A percentile compares a stretch with the other conserved stretches of the same genome.
Conservation (phyloP, 257 asterid genomes). For the Scutellaria minor region DNA sequence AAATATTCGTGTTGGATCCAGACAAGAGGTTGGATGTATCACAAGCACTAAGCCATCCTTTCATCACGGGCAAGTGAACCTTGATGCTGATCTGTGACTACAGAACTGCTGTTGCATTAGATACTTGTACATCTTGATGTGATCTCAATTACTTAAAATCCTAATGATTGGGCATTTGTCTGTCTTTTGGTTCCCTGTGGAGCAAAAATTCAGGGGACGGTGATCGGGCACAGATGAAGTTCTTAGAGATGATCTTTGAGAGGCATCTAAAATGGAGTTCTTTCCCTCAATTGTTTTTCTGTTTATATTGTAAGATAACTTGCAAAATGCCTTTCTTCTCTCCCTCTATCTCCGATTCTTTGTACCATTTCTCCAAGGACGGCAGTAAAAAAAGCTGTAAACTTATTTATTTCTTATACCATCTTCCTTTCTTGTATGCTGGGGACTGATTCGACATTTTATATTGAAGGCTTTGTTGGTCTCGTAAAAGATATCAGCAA, state of each 20-base stretch:
- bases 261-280: conserved; percentile 74
- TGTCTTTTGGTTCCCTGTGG: conserved; percentile 67
- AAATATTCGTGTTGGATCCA: conserved; percentile 89
- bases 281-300: conserved; percentile 89
- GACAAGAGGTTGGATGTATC: conserved; percentile 92
- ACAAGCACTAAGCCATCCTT: conserved; percentile 98
- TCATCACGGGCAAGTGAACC: conserved; percentile 99
- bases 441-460: conserved; percentile 43
- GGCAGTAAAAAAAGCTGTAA: conserved; percentile 53
- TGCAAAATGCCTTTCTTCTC: conserved; percentile 63
- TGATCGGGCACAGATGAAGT: conserved; percentile 55
- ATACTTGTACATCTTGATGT: conserved; percentile 64
- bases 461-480: conserved; percentile 44
- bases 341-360: conserved; percentile 9
- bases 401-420: conserved; percentile 19
- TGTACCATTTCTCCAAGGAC: conserved; percentile 71
- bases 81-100: conserved; percentile 78
- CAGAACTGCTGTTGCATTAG: conserved; percentile 74
- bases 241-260: conserved; percentile 59
- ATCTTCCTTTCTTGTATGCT: conserved; percentile 33
- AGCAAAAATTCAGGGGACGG: conserved; percentile 56
- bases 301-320: conserved; percentile 97
- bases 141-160: conserved; percentile 58
- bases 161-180: conserved; percentile 73
- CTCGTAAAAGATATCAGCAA: conserved; percentile 37